Base-by-base conservation (phyloP, 2,329 filamentous ascomycete genomes). In the Fusarium scirpi region DNA sequence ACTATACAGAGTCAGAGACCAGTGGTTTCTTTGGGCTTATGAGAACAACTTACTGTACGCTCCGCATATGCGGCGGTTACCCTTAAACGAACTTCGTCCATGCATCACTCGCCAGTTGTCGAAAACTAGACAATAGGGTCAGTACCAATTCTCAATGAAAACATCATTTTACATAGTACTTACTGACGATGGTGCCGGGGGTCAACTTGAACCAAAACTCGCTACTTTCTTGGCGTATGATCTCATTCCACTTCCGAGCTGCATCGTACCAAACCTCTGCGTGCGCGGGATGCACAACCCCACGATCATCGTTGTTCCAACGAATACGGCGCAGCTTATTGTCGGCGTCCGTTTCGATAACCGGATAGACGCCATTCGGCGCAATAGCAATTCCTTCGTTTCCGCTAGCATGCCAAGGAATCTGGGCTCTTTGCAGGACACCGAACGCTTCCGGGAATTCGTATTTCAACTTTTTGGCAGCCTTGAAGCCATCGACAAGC, bases 101-200 rank as follows among this genome's bases (percentile, higher is more conserved):
- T 99, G 96, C 73, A 98, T 82, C 34, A 98, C 92, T 63, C 96
- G 88, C 94, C 95, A 98, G 77, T 99, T 98, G 78, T 99, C 93
- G 79, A 99, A 98, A 48, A 98, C 92, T 92, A 73, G 13, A 40
- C 8, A 18, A 48, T 22, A 29, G 3, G 41, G 20, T 76, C n/a
- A 80, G 67, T 29, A 60, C 44, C 16, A 12, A 11, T 40, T 20
- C 15, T 7, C 2, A 43, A 10, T 29, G 13, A 15, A 10, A 22
- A 20, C 8, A 13, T 43, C 20, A 2, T 32, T 34, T 22, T 13
- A 27, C 13, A 30, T 15, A 55, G 15, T 15, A 84, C 90, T 80
- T 82, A 94, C 92, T 90, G 60, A 98, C 76, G 8, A 94, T 87
- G 55, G 85, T 89, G 4, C 96, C 96, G 0, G 96, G 95, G 74